phyloP scores from a whole-genome alignment of 805 yeast species.

The Komagataella pastoris region DNA sequence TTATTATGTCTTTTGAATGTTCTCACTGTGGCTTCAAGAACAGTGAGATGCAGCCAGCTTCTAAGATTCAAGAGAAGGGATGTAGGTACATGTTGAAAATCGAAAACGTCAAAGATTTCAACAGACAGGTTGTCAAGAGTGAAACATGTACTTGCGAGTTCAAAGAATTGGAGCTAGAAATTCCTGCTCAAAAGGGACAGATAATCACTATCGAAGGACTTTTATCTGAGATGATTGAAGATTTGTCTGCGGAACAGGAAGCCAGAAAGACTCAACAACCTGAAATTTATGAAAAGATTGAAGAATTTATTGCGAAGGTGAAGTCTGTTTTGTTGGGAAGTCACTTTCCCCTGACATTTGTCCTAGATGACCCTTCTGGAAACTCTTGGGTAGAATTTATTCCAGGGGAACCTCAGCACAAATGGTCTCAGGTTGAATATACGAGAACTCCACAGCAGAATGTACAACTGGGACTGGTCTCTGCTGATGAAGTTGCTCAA shows the following conservation, averaged over 20 bases:
- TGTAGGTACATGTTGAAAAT: slow-evolving; percentile 55
- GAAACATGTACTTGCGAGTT: slow-evolving; percentile 76
- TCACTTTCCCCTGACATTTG: slow-evolving; percentile 63
- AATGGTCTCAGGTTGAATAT: slow-evolving; percentile 81
- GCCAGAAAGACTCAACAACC: slow-evolving; percentile 66
- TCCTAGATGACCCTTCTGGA: slow-evolving; percentile 89
- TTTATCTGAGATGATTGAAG: slow-evolving; percentile 69
- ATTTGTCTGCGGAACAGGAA: slow-evolving; percentile 70
- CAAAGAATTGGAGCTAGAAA: slow-evolving; percentile 78
- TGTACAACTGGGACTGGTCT: slow-evolving; percentile 67
- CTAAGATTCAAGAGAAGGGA: slow-evolving; percentile 83
- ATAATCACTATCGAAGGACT: slow-evolving; percentile 88
- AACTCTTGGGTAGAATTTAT: slow-evolving; percentile 90
- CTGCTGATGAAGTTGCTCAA: slow-evolving; percentile 49
- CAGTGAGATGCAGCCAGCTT: slow-evolving; percentile 93
- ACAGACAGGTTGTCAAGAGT: slow-evolving; percentile 84
- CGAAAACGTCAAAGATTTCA: slow-evolving; percentile 60
- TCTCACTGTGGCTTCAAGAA: slow-evolving; percentile 89
- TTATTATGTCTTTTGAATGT: slow-evolving; percentile 90
- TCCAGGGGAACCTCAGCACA: slow-evolving; percentile 80
- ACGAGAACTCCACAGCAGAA: slow-evolving; percentile 81
- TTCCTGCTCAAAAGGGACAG: slow-evolving; percentile 92
- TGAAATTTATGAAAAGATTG: slow-evolving; percentile 63
- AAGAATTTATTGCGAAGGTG: slow-evolving; percentile 50
- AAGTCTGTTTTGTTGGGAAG: slow-evolving; percentile 43